phyloP scores from a whole-genome alignment of 1,284 basidiomycete species.

The Tylopilus sp. region DNA sequence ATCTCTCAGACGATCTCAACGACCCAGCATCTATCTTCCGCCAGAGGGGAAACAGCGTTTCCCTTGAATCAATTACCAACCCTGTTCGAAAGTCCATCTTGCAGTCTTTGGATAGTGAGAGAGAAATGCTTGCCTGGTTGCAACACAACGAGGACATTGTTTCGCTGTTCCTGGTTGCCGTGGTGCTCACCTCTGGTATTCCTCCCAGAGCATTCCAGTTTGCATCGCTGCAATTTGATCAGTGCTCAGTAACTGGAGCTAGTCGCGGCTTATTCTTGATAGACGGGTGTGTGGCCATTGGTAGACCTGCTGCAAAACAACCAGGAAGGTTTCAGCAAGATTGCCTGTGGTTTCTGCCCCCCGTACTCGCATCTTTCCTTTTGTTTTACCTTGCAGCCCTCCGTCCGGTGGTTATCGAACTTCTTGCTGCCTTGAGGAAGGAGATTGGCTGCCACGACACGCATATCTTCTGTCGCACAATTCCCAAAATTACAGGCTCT shows the following conservation, averaged over 20 bases:
- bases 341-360: slow-evolving; percentile 16
- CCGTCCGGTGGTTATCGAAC: not conserved
- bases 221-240: slow-evolving; percentile 3
- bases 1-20: slow-evolving; percentile 6
- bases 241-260: not conserved
- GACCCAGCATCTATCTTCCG: slow-evolving; percentile 3
- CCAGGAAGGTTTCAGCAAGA: not conserved
- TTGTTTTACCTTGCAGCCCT: slow-evolving; percentile 11
- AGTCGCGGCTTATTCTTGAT: slow-evolving; percentile 13
- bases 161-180: slow-evolving; percentile 1
- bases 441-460: slow-evolving; percentile 1
- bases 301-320: slow-evolving; percentile 12
- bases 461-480: slow-evolving; percentile 3
- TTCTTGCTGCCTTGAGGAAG: slow-evolving; percentile 2
- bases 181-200: slow-evolving; percentile 5
- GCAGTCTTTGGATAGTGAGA: not conserved
- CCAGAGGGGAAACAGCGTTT: not conserved
- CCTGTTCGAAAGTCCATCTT: not conserved
- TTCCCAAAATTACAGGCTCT: not conserved
- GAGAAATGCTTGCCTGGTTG: slow-evolving; percentile 1
- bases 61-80: not conserved
- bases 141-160: not conserved
- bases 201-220: slow-evolving; percentile 12
- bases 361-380: not conserved
- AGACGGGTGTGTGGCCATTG: slow-evolving; percentile 9